These are phyloP conservation scores for Phytophthora litchii DNA, from an alignment of 352 stramenopile species.

Conservation along the genomic window DNA sequence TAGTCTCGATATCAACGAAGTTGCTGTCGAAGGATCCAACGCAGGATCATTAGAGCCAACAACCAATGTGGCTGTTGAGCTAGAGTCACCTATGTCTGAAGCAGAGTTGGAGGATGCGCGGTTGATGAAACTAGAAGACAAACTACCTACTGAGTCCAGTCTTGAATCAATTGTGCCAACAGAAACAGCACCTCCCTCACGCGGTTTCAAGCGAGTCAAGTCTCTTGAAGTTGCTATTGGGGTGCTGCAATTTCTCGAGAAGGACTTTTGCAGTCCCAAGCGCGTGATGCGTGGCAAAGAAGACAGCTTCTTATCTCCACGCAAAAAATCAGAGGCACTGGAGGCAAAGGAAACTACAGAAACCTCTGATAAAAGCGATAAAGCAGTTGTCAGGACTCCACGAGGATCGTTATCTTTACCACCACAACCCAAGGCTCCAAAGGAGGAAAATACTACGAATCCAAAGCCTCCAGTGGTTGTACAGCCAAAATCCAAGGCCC, in stretches of 20 bases:
- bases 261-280: constrained; percentile 69
- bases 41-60: not conserved
- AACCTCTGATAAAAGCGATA: not conserved
- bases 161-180: not conserved
- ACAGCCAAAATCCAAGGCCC: constrained; percentile 56
- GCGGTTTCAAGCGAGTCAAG: constrained; percentile 49
- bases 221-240: constrained; percentile 63
- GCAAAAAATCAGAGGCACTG: not conserved
- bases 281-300: constrained; percentile 28
- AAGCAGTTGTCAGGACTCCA: constrained; percentile 7
- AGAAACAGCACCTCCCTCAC: constrained; percentile 7
- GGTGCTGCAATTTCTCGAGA: constrained; percentile 71
- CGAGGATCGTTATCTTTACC: constrained; percentile 7
- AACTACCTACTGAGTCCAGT: constrained; percentile 1
- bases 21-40: constrained; percentile 9
- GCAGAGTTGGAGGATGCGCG: constrained; percentile 1
- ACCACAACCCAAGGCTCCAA: constrained; percentile 6
- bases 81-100: constrained; percentile 10
- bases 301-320: constrained; percentile 5
- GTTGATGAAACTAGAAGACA: constrained; percentile 27
- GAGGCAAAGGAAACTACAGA: not conserved
- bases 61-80: not conserved
- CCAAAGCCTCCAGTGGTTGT: constrained; percentile 17
- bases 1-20: constrained; percentile 50
- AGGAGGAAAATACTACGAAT: not conserved